Base-by-base conservation (phyloP, 768 basidiomycete species). In the Hemileccinum rubropunctum region DNA sequence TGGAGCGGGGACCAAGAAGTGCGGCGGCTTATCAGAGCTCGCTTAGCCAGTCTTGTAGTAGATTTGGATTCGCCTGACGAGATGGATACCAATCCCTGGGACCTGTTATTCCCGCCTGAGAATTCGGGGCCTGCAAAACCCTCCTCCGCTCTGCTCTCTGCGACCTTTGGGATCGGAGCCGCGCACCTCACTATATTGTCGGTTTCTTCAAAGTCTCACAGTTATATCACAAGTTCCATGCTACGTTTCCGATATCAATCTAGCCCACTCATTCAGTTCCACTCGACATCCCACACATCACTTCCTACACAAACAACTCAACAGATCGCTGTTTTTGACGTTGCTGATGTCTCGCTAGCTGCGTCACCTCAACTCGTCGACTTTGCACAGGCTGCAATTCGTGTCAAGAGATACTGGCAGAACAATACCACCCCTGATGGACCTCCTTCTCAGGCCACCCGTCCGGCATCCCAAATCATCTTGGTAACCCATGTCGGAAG, bases 331-430 rank as follows among this genome's bases (percentile, higher is more conserved):
- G 48, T 75, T 17, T 37, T 81, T 23, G 64, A 71, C 20, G 34
- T 78, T 15, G 75, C 74, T 1, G 72, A 76, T 36, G 48, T 77
- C 21, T 65, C 67, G 14, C 52, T 83, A 42, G 61, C 61, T 6
- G 69, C 84, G 12, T 76, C 67, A n/a, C 83, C 86, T 18, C 78
- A 78, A 51, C 66, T 86, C 30, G 78, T 86, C 70, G 66, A 72
- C 21, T 86, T 86, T 56, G 74, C 77, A 10, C 83, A 79, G 64
- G 72, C 77, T 53, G 53, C 78, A 42, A 65, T 85, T 20, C 81
- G 81, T 26, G 71, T 83, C 17, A 72, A 73, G 18, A 73, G 73
- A 70, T 47, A 71, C 71, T 60, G 54, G 63, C 38, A 53, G 21
- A 44, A 26, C 3, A 20, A 33, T 28, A 20, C 10, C 6, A 18